Evolutionary conservation across 306 rosid genomes (phyloP), one percentile per base, ranked within the genome.

Genomic region (Prunus mongolica): DNA sequence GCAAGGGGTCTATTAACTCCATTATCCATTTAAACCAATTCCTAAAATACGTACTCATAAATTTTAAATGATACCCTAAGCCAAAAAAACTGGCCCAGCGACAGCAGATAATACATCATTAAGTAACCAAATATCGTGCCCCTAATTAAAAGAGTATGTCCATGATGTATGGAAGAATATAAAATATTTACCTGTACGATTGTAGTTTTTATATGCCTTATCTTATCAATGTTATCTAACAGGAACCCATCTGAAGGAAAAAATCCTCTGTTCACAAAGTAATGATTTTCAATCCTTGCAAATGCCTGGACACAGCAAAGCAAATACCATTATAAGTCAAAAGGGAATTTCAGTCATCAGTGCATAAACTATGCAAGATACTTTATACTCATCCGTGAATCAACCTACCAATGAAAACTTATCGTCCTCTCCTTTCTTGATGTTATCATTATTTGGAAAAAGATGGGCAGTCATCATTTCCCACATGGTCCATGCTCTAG

Each of bases 401-500:
- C 66, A 76, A 78, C 86, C 70, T 81, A 95, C 98, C 88, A 95
- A 79, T 68, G 98, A 90, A 80, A 95, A 95, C 28, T 68, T 54
- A 64, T 95, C 97, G 65, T 95, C 96, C 6, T 95, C 97, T 58
- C 97, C 97, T 71, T 2, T 90, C 83, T 90, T 92, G 63, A 90
- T 74, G 79, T 82, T 85, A 50, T 95, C 98, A 66, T 88, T 94
- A 82, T 90, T 90, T 76, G 91, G 95, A 83, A 85, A 76, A 76
- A 95, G 98, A 88, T 90, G 97, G 46, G 96, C 93, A 51, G 95
- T 92, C 93, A 86, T 84, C 98, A 95, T 92, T 89, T 95, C 98
- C 98, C 97, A 95, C 79, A 88, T 95, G 84, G 98, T 95, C 98
- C 98, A 95, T 65, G 97, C 97, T 87, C 96, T 95, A 28, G 98